phyloP scores from a whole-genome alignment of 192 early-diverging fungal species.

The Coemansia javaensis region DNA sequence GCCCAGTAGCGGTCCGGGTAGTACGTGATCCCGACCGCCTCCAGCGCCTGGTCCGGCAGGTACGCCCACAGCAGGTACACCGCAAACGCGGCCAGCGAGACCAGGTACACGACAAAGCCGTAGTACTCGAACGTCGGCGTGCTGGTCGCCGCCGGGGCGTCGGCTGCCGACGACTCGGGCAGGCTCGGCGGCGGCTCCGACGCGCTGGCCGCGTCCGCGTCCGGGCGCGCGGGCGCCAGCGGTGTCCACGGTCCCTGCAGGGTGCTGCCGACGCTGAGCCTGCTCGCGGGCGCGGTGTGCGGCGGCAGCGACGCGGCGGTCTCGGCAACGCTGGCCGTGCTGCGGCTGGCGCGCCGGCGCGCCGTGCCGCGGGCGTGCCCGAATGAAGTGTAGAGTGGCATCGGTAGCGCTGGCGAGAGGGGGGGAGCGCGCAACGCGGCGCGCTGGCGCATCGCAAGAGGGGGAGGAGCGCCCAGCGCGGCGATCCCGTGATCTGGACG shows the following conservation, averaged over 20 bases:
- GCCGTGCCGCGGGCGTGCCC: too few relatives aligned
- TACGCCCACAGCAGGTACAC: constrained; percentile 82
- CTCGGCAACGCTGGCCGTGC: too few relatives aligned
- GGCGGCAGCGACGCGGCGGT: too few relatives aligned
- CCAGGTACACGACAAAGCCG: constrained; percentile 81
- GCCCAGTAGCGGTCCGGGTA: constrained; percentile 86
- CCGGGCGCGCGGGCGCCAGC: constrained; percentile 15
- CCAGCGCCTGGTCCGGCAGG: constrained; percentile 68
- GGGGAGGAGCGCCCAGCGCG: too few relatives aligned
- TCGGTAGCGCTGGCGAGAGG: too few relatives aligned
- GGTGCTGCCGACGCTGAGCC: too few relatives aligned
- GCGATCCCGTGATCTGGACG: too few relatives aligned
- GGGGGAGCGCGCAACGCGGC: too few relatives aligned
- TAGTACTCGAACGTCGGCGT: constrained; percentile 81
- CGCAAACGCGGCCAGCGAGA: constrained; percentile 68
- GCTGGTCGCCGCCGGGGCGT: constrained; percentile 39
- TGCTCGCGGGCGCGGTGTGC: too few relatives aligned
- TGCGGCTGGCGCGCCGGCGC: too few relatives aligned
- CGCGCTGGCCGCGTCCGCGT: constrained; percentile 15
- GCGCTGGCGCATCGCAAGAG: too few relatives aligned
- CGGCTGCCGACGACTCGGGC: constrained; percentile 20
- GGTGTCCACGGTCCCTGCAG: constrained; percentile 4
- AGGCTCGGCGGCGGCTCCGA: constrained; percentile 19
- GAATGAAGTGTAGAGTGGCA: too few relatives aligned
- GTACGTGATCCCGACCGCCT: constrained; percentile 71